phyloP scores from a whole-genome alignment of 2,329 filamentous ascomycete genomes.

The Emergomyces orientalis region DNA sequence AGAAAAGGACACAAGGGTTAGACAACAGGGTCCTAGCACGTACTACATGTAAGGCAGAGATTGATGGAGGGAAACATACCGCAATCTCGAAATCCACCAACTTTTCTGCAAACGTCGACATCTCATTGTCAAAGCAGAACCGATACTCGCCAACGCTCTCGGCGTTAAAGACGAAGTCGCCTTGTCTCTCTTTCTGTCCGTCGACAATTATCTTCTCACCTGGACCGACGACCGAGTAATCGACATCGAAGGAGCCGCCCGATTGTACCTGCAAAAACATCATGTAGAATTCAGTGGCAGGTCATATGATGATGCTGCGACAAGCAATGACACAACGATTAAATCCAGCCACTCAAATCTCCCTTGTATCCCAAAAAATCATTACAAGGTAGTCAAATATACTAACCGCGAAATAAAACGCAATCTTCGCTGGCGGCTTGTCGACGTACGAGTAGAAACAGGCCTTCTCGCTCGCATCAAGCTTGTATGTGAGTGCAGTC shows the following conservation, averaged over 20 bases:
- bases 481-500: constrained; percentile 89
- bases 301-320: not conserved
- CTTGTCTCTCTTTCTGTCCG: constrained; percentile 84
- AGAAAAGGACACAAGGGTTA: not conserved
- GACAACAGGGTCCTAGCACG: not conserved
- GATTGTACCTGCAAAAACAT: constrained; percentile 71
- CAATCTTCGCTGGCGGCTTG: constrained; percentile 74
- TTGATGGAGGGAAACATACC: constrained; percentile 43
- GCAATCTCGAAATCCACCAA: constrained; percentile 96
- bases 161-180: constrained; percentile 95
- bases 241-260: constrained; percentile 93
- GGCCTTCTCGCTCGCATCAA: constrained; percentile 81
- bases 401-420: constrained; percentile 95
- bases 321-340: not conserved
- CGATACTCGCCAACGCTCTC: constrained; percentile 80
- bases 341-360: not conserved
- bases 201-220: constrained; percentile 71
- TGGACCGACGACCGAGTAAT: constrained; percentile 80
- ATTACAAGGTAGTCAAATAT: not conserved
- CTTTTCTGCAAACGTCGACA: constrained; percentile 97
- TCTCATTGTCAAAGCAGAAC: constrained; percentile 98
- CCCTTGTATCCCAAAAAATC: not conserved
- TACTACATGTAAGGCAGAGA: not conserved
- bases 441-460: constrained; percentile 86
- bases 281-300: not conserved